Evolutionary conservation across 371 early-diverging fungal species (phyloP), one percentile per base, ranked within the genome.

Genomic region (Mycotypha africana): DNA sequence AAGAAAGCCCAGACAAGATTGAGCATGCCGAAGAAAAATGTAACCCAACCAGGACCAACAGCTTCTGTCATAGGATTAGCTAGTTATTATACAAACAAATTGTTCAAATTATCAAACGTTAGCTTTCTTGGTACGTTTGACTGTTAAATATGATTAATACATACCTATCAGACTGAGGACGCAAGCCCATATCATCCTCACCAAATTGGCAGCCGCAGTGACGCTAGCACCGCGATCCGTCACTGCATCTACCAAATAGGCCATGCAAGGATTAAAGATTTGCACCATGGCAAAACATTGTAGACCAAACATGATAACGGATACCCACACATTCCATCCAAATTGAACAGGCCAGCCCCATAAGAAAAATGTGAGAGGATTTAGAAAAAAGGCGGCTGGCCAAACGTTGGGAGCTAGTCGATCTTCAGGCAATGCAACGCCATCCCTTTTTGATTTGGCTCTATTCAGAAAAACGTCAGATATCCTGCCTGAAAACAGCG

Each of bases 221-320:
- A 74, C 79, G 38, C 74, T 74, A 7, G 81, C 77, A 6, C 81
- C 81, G n/a, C 70, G 65, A 10, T 72, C 77, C 9, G 74, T 70
- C 2, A 81, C 74, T 7, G 74, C 65, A 51, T 81, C 78, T 22
- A 81, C 81, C 1, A 76, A 38, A 31, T 78, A 81, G 0, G 77
- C 64, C 40, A 77, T 57, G 22, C 68, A 65, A 17, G 77, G 71
- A 19, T 75, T 63, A 21, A 78, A 62, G 15, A 78, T 58, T 30
- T 76, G 74, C 8, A 69, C 70, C 78, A 81, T 78, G 3, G 75
- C 78, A 62, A 81, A 81, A 38, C 75, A 75, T 42, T 76, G 75
- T 3, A 78, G 58, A 28, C 71, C 73, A 57, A 77, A 77, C 49
- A 74, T 76, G 19, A 73, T 62, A 37, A 81, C 76, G 0, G 78